Conservation (phyloP, 2,329 filamentous ascomycete species). For the Trichoderma harzianum region DNA sequence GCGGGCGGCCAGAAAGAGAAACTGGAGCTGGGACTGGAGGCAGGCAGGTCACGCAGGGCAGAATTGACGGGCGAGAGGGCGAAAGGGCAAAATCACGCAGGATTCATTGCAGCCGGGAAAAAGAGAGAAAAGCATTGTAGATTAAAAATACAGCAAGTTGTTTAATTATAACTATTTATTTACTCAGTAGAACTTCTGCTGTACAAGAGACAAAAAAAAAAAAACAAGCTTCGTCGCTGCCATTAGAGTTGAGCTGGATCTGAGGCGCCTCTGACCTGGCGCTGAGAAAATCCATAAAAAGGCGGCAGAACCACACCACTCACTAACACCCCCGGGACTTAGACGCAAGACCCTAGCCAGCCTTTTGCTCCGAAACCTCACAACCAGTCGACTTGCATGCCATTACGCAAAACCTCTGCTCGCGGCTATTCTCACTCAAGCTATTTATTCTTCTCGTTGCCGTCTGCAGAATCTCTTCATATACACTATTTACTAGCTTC, state of each 20-base stretch:
- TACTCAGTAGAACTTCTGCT: not conserved
- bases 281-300: constrained; percentile 1
- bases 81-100: not conserved
- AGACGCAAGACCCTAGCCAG: constrained; percentile 17
- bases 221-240: not conserved
- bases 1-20: not conserved
- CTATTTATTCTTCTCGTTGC: not conserved
- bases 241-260: not conserved
- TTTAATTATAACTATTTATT: not conserved
- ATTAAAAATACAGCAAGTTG: not conserved
- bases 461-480: not conserved
- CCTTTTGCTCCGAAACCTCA: constrained; percentile 12
- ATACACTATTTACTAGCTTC: not conserved
- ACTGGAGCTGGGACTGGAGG: not conserved
- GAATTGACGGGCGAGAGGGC: not conserved
- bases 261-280: not conserved
- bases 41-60: constrained; percentile 4
- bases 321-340: constrained; percentile 6
- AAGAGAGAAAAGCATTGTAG: not conserved
- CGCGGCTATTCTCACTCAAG: not conserved
- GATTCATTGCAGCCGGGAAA: not conserved
- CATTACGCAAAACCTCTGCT: not conserved
- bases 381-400: not conserved
- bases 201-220: not conserved
- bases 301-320: constrained; percentile 17